Evolutionary conservation across 1,139 yeast species (phyloP), one percentile per base, ranked within the genome.

Genomic region (Saccharomyces pastorianus): DNA sequence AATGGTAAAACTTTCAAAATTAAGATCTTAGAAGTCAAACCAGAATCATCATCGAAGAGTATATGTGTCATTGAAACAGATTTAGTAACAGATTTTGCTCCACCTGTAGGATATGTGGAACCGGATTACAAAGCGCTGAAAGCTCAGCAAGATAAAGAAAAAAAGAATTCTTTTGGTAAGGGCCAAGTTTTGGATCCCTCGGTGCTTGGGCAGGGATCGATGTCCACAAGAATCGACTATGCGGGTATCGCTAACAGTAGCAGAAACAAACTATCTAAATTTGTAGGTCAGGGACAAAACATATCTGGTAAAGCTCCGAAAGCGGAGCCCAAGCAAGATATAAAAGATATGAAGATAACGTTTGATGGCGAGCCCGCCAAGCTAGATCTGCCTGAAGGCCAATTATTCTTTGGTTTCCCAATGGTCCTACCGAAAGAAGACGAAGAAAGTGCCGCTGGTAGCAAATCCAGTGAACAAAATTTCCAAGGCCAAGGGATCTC

Each of bases 81-180:
- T 74, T 78, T 95, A 60, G 96, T 88, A 58, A 96, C 97, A 0
- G 99, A 95, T 67, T 95, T 95, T 74, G 99, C 98, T 2, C 96
- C 99, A 3, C 99, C 99, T 0, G 96, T 93, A 4, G 99, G 99
- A 0, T 95, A 95, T 66, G 96, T 88, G 29, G 99, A 93, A 67
- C 96, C 96, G 0, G 86, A 83, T 61, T 82, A 82, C 60, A 64
- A 69, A 50, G 62, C 68, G 11, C 54, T 61, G 47, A 55, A 60
- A 48, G 53, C 51, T 41, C 51, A 58, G 49, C 56, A 59, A 49
- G 52, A 56, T 25, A 61, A 60, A 44, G 56, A 56, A 50, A 56
- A 52, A 52, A 62, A 51, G 53, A 60, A 53, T 46, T 56, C 49
- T 28, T 62, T 54, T 26, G 25, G 46, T 14, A 47, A 55, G 51